A percentile compares a stretch with the other conserved stretches of the same genome.
Conservation (phyloP, 2,329 filamentous ascomycete species). For the Colletotrichum sp. region DNA sequence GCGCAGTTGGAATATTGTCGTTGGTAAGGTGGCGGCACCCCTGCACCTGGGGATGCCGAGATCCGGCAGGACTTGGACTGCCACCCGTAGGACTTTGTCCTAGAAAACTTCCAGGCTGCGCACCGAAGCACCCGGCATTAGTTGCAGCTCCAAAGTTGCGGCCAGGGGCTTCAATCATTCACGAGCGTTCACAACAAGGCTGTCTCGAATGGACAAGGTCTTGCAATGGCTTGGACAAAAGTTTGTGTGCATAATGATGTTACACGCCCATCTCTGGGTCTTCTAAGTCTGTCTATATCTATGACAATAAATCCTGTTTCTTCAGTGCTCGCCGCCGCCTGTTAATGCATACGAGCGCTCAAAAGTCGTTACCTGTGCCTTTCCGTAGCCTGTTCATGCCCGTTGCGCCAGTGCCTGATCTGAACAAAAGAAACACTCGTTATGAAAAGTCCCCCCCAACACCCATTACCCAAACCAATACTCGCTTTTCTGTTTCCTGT, state of each 20-base stretch:
- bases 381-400: not conserved
- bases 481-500: not conserved
- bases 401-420: not conserved
- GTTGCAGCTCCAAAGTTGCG: not conserved
- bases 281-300: not conserved
- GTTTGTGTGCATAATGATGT: not conserved
- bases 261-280: not conserved
- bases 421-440: not conserved
- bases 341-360: not conserved
- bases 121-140: fast-evolving
- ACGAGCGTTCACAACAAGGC: fast-evolving
- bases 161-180: not conserved
- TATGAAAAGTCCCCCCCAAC: not conserved
- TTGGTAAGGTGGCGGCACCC: not conserved
- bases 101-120: not conserved
- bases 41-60: not conserved
- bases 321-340: not conserved
- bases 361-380: not conserved
- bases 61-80: not conserved
- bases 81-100: not conserved
- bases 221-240: not conserved
- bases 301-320: not conserved
- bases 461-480: not conserved
- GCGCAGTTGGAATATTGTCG: not conserved
- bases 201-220: fast-evolving